Evolutionary conservation across 352 stramenopile genomes (phyloP), one percentile per base, ranked within the genome.

Genomic region (Halophytophthora polymorphica): DNA sequence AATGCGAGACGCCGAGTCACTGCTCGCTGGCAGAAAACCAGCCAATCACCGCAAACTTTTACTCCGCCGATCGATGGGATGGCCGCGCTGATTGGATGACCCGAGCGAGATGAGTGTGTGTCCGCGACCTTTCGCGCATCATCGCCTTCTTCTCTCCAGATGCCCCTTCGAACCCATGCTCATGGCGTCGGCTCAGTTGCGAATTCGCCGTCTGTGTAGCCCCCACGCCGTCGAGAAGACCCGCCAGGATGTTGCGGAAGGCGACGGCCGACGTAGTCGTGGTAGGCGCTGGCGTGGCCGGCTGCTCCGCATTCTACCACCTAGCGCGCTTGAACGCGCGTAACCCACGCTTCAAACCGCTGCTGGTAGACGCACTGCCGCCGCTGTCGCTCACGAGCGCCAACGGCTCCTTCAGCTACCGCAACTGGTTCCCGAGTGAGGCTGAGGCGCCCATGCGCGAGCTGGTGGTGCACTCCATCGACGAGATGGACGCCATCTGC

Each of bases 361-460:
- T 92, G 36, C 70, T 92, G 39, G 66, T 92, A 22, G 76, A 92
- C 36, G 76, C 76, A 3, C 57, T 85, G 7, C 63, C 77, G 36
- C 77, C 81, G 17, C 49, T 89, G 44, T 86, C 77, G 17, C 66
- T 91, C 36, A 91, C 80, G 17, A 91, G 80, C 58, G 77, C 77
- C 8, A 88, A 88, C 61, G 80, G 80, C 2, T 88, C 80, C 45
- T 91, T 89, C 44, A 88, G 77, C 62, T 91, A 91, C 52, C 77
- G 81, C 64, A 88, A 91, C 58, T 91, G 81, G 81, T 91, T 88
- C 60, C 77, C 81, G 14, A 86, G 77, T 35, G 67, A 85, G 1
- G 75, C 71, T 1, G 77, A 89, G 55, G 68, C 75, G 29, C 66
- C 75, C 13, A 88, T 88, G 67, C 63, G 75, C 39, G 71, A 82